These are phyloP conservation scores for Solanum chiquidenum DNA, from an alignment of 257 asterid species.

Conservation along the genomic window DNA sequence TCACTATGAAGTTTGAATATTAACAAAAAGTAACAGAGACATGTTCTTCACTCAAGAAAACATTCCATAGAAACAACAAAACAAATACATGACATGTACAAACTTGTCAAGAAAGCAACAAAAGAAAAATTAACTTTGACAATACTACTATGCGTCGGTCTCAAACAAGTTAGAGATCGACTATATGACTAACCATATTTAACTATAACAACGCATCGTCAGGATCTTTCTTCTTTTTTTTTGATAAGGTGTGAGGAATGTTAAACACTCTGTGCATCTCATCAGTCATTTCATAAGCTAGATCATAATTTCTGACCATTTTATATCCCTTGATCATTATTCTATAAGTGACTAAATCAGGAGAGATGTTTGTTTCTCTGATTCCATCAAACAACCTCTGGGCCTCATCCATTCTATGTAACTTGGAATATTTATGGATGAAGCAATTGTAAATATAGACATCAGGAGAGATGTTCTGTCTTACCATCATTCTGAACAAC, in stretches of 20 bases:
- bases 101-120: neutral
- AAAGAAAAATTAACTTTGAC: neutral
- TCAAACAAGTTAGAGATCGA: neutral
- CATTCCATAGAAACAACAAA: neutral
- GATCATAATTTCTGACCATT: neutral
- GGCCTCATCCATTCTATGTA: slow-evolving; percentile 25
- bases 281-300: neutral
- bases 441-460: slow-evolving; percentile 26
- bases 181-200: neutral
- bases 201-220: neutral
- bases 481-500: slow-evolving; percentile 29
- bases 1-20: neutral
- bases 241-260: neutral
- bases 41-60: neutral
- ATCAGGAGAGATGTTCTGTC: slow-evolving; percentile 27
- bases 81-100: neutral
- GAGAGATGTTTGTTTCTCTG: slow-evolving; percentile 22
- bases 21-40: neutral
- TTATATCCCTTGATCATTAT: slow-evolving; percentile 4
- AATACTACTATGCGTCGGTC: neutral
- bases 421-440: slow-evolving; percentile 25
- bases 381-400: slow-evolving; percentile 15
- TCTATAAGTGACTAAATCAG: slow-evolving; percentile 12
- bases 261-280: neutral
- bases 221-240: neutral